Evolutionary conservation across 441 rosid species (phyloP), one percentile per base, ranked within the genome.

Genomic region (Monsonia emarginata): DNA sequence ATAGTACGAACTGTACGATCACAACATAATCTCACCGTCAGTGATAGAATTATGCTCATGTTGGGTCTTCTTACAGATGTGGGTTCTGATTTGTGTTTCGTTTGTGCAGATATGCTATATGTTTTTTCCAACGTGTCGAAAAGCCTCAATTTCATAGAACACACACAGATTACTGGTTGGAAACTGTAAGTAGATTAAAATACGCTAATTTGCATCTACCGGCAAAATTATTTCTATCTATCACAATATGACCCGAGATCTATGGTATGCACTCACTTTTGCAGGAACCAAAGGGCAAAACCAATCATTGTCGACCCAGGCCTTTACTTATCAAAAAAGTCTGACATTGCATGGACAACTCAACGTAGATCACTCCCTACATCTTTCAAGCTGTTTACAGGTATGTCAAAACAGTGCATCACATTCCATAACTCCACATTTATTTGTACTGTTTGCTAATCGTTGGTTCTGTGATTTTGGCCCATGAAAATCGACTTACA

Each of bases 261-360:
- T 69, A 11, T 28, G 61, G 21, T 36, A 21, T 60, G 38, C 74
- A 62, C 46, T 54, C 31, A 34, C 31, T 71, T 30, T 69, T 64
- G 80, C 86, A 90, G 98, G 77, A 84, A 79, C 77, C 92, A 83
- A 58, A 87, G 98, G 64, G 96, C 80, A 31, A 93, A 83, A 68
- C 83, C 96, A 14, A 87, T 93, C 64, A 85, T 90, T 32, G 77
- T 93, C 71, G 98, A 93, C 73, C 98, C 98, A 11, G 98, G 95
- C 66, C 82, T 93, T 31, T 90, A 93, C 86, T 75, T 86, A 26
- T 88, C 96, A 0, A 88, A 86, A 77, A 93, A 90, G 79, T 84
- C 95, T n/a, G 93, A 93, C 69, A 66, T 93, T 73, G 86, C 88
- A 76, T 80, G 79, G 83, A 90, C 96, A 59, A 83, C 88, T 74